Conservation (phyloP, 768 basidiomycete genomes). For the Holtermannia corniformis region DNA sequence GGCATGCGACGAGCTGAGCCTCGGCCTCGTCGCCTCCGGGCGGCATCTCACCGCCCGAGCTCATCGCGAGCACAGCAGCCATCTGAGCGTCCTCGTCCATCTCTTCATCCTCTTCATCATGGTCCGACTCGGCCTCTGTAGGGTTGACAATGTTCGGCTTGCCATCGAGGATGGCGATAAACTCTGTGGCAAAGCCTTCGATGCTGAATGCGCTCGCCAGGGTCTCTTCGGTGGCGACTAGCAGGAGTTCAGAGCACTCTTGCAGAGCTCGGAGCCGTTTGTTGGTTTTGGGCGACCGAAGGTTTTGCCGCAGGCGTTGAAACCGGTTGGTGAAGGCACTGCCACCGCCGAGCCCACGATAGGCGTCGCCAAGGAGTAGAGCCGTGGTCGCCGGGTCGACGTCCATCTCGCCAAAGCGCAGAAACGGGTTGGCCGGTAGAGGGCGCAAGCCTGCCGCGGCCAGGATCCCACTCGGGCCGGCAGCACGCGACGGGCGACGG, state of each 20-base stretch:
- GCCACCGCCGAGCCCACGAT: constrained; percentile 53
- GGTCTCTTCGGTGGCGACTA: constrained; percentile 95
- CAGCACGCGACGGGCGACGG: too few relatives aligned
- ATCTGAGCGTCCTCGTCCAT: constrained; percentile 69
- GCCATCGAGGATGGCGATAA: constrained; percentile 75
- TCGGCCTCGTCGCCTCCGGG: constrained; percentile 50
- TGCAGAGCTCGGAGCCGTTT: constrained; percentile 75
- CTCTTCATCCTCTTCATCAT: constrained; percentile 52
- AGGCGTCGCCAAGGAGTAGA: constrained; percentile 54
- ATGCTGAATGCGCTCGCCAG: constrained; percentile 79
- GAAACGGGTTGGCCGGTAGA: constrained; percentile 12
- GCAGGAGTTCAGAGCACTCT: constrained; percentile 86
- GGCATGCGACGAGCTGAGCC: constrained; percentile 89
- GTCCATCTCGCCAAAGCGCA: constrained; percentile 24
- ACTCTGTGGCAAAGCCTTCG: constrained; percentile 80
- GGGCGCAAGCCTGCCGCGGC: constrained; percentile 47
- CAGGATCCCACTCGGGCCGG: constrained; percentile 47
- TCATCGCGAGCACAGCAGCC: constrained; percentile 77
- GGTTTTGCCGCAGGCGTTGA: constrained; percentile 46
- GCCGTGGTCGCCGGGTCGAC: constrained; percentile 38
- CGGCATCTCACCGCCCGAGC: constrained; percentile 46
- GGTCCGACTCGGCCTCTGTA: constrained; percentile 12
- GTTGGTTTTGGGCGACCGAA: constrained; percentile 60
- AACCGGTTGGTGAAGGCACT: constrained; percentile 75
- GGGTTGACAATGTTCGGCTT: constrained; percentile 31